Base-by-base conservation (phyloP, 1,139 yeast species). In the Pichia sp. region DNA sequence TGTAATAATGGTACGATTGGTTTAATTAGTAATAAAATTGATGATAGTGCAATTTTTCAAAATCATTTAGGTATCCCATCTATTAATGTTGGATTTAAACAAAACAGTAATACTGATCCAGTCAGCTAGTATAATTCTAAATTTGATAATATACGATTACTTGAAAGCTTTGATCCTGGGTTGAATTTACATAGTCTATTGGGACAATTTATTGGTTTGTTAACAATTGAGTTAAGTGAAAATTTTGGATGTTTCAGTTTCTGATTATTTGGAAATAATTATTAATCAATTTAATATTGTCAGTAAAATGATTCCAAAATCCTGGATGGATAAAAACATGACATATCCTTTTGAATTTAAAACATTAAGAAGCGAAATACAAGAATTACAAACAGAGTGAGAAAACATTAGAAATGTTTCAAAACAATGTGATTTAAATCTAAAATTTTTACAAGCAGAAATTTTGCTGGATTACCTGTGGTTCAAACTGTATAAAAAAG, bases 401-500 rank as follows among this genome's bases (percentile, higher is more conserved):
- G 39, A 49, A 3, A 30, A 42, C 3, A 33, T 58, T 25, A 30
- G 43, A 3, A 30, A 39, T 9, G 39, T 43, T 12, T 43, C 58
- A 4, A 11, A 20, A 2, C 38, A 43, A 2, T 62, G 55, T 43
- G 66, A 62, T 37, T 33, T n/a, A 0, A 50, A 48, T 9, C 40
- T 59, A 25, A 45, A 54, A 10, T 56, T 59, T 2, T 67, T 84
- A 16, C 78, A 76, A 52, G 62, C 62, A 2, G 68, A 71, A 26
- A 71, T 82, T 42, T 63, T 69, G 2, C 66, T 70, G 39, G 95
- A 83, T 55, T 80, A 75, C 53, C 87, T 95, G 1, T 82, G 92
- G 86, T 84, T 81, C 65, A 69, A 70, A 52, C 66, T 73, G 46
- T 72, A 70, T 54, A 73, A 71, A 50, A 85, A 85, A 58, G 56